Evolutionary conservation across 257 asterid genomes (phyloP), one percentile per base, ranked within the genome.

Genomic region (Penstemon barbatus): DNA sequence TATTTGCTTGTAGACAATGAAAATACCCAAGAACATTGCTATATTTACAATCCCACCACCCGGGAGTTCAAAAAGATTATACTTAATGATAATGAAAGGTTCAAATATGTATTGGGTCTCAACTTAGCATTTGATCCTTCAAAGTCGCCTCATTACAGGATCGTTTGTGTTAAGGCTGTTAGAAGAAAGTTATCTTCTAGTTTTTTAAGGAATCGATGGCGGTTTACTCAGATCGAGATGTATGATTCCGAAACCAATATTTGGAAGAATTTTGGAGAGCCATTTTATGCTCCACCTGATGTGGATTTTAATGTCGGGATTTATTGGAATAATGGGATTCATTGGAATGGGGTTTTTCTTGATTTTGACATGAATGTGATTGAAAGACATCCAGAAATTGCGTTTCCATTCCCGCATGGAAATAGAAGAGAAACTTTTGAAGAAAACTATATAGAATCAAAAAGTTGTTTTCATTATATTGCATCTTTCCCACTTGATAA

Each of bases 1-100:
- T 45, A 69, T n/a, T 40, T 49, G 57, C 68, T 75, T 25, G 33
- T 25, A 25, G 33, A 49, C 55, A 57, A 56, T 75, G 62, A 37
- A 15, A 13, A 62, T 43, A 61, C 57, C 9, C 41, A 40, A 4
- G 7, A 46, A 12, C 48, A 19, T 8, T 77, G 43, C 70, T 37
- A 53, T 37, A 51, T 78, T n/a, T 70, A 74, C 54, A 78, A 74
- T 49, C 68, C 82, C 18, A 78, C 76, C 43, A 78, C 79, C 3
- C 70, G 36, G 49, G 33, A 70, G 42, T 74, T 69, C 0, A 69
- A 68, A 65, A 70, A 60, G 36, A 57, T 78, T 19, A 15, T 8
- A 43, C 77, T 78, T 43, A 42, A 61, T 36, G 4, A 10, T 1
- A 55, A 33, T 9, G 39, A 78, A n/a, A 12, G 57, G 18, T 74